Evolutionary conservation across 2,329 filamentous ascomycete species (phyloP).

Genomic region (Paraphoma sp.): DNA sequence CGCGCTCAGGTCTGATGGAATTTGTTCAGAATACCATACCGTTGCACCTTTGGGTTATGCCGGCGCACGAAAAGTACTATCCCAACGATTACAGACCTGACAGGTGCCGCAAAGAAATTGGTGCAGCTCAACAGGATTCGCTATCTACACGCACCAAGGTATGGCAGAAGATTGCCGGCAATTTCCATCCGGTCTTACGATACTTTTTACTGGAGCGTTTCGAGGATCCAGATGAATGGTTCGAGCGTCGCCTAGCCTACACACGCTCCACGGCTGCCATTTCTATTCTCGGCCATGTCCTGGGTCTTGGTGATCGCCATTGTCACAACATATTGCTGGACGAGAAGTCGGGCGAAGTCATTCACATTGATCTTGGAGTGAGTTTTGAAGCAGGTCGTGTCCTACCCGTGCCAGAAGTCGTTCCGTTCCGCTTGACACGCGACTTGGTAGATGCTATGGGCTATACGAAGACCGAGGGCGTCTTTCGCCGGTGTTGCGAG

Average conservation of each 20-base stretch:
- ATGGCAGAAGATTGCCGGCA: constrained; percentile 79
- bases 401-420: constrained; percentile 92
- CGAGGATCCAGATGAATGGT: constrained; percentile 95
- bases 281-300: constrained; percentile 90
- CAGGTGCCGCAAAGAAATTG: constrained; percentile 80
- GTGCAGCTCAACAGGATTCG: constrained; percentile 71
- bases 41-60: constrained; percentile 89
- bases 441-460: constrained; percentile 98
- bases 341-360: constrained; percentile 85
- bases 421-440: constrained; percentile 91
- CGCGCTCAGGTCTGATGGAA: constrained; percentile 89
- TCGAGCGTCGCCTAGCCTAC: constrained; percentile 85
- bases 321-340: constrained; percentile 97
- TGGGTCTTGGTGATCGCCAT: constrained; percentile 92
- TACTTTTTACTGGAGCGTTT: constrained; percentile 98
- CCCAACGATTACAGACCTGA: constrained; percentile 81
- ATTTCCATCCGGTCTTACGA: constrained; percentile 90
- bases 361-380: constrained; percentile 96
- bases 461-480: constrained; percentile 90
- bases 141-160: constrained; percentile 74
- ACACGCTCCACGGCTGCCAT: constrained; percentile 93
- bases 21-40: constrained; percentile 95
- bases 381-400: constrained; percentile 96
- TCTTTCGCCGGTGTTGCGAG: constrained; percentile 97
- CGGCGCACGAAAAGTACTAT: constrained; percentile 85